Evolutionary conservation across 352 stramenopile species (phyloP).

Genomic region (Phytophthora pini): DNA sequence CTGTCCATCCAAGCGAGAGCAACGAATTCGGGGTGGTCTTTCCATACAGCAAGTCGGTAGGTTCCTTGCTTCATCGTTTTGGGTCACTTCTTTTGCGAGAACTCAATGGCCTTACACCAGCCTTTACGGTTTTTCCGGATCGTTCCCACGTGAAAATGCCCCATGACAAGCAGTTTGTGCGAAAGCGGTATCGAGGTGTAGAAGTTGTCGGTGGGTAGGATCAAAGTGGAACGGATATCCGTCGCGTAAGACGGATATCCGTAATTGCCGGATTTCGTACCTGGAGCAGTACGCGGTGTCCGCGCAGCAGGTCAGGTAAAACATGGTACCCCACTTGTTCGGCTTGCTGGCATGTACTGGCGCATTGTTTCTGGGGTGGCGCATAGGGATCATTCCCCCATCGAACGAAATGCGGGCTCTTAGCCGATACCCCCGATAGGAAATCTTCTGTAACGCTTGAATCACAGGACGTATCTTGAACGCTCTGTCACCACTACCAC

Average conservation of each 20-base stretch:
- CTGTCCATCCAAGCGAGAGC: neutral
- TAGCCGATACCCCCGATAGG: neutral
- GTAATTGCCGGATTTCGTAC: neutral
- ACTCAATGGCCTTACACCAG: neutral
- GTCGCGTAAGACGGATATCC: neutral
- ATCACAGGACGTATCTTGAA: neutral
- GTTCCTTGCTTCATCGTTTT: neutral
- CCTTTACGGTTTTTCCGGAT: neutral
- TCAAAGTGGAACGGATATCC: too few relatives aligned
- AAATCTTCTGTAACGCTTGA: neutral
- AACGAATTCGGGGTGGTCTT: neutral
- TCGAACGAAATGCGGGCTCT: neutral
- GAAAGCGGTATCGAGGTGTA: slow-evolving; percentile 2
- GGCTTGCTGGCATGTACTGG: neutral
- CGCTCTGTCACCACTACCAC: neutral
- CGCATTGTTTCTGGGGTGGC: neutral
- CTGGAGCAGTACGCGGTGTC: neutral
- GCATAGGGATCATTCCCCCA: neutral
- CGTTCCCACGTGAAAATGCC: neutral
- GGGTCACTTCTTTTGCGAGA: neutral
- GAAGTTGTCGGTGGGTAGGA: neutral
- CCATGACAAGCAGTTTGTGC: neutral
- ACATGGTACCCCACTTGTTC: neutral
- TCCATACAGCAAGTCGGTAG: neutral
- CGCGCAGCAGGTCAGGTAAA: neutral